Base-by-base conservation (phyloP, 2,329 filamentous ascomycete genomes). In the Penicillium sp. region DNA sequence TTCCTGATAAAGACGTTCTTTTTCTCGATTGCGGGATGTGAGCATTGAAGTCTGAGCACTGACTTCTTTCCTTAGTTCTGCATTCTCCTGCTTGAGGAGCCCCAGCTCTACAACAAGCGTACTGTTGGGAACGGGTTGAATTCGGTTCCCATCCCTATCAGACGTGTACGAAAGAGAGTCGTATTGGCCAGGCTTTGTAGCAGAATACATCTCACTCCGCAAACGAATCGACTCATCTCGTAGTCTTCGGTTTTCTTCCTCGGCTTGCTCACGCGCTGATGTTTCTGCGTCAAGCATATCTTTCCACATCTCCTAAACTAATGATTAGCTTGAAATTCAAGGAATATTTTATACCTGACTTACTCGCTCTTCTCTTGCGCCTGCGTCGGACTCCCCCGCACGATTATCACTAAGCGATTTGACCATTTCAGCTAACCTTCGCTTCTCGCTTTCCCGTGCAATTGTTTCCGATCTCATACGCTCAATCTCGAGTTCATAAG, bases 1-100 rank as follows among this genome's bases (percentile, higher is more conserved):
- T 70, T 99, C 93, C 69, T 96, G 91, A 71, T 97, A 96, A 8
- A 99, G 80, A 5, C 91, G 85, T 70, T 97, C 92, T 69, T 96
- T 95, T 70, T 99, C 94, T 26, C 91, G 88, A 67, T 97, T 97
- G 23, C 94, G 84, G 34, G 94, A 97, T 1, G 93, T 97, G 32
- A 99, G 82, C 91, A 99, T 97, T 0, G 92, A 97, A 0, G 92
- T 96, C 71, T 99, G 94, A 2, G 94, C 94, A 57, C 92, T 91
- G 29, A 97, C 89, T 72, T 97, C 92, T 50, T 92, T 88, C 49
- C 93, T 85, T 30, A 99, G 75, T 70, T 97, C 93, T 2, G 91
- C 90, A 66, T 97, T 97, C 67, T 97, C 93, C 68, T 93, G 91
- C 47, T 90, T 87, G 27, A 97, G 77, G 62, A 95, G 88, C 58